Evolutionary conservation across 208 protist species (phyloP).

Genomic region (Leishmania turanica): DNA sequence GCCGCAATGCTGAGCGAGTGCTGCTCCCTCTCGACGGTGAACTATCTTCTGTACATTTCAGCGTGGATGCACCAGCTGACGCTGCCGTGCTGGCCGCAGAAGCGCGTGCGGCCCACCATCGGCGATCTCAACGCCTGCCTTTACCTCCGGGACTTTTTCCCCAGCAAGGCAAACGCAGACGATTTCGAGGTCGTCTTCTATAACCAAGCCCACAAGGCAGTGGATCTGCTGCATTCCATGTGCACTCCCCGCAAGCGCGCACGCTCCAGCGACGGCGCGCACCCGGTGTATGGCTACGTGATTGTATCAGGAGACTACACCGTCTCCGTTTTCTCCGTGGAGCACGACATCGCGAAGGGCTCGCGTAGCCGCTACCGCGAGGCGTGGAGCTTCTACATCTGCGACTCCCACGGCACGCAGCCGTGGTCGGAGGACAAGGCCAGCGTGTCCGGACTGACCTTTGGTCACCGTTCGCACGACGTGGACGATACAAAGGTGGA

Average conservation of each 20-base stretch:
- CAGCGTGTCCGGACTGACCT: conserved; percentile 64
- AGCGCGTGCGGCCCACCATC: conserved; percentile 69
- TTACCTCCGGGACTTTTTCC: conserved; percentile 76
- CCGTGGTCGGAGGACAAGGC: conserved; percentile 86
- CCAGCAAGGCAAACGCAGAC: conserved; percentile 56
- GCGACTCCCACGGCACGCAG: conserved; percentile 88
- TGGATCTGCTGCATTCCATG: conserved; percentile 59
- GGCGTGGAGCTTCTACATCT: conserved; percentile 84
- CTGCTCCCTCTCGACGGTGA: conserved; percentile 69
- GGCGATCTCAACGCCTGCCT: conserved; percentile 81
- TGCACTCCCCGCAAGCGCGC: conserved; percentile 34
- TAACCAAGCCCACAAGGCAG: conserved; percentile 56
- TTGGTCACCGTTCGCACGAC: conserved; percentile 32
- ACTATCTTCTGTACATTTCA: conserved; percentile 89
- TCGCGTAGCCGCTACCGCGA: conserved; percentile 40
- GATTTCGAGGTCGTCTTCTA: conserved; percentile 89
- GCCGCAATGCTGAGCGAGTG: conserved; percentile 66
- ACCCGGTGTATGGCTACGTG: conserved; percentile 80
- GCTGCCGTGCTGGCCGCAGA: conserved; percentile 67
- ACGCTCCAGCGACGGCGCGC: conserved; percentile 10
- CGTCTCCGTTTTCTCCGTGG: conserved; percentile 77
- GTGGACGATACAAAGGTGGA: conserved; percentile 11
- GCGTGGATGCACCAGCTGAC: conserved; percentile 90
- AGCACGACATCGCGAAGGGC: conserved; percentile 45
- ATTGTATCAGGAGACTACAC: conserved; percentile 92